A percentile compares a stretch with the other conserved stretches of the same genome.
Evolutionary conservation across 495 filamentous ascomycete species (phyloP).

Genomic region (Podospora pseudocomata): DNA sequence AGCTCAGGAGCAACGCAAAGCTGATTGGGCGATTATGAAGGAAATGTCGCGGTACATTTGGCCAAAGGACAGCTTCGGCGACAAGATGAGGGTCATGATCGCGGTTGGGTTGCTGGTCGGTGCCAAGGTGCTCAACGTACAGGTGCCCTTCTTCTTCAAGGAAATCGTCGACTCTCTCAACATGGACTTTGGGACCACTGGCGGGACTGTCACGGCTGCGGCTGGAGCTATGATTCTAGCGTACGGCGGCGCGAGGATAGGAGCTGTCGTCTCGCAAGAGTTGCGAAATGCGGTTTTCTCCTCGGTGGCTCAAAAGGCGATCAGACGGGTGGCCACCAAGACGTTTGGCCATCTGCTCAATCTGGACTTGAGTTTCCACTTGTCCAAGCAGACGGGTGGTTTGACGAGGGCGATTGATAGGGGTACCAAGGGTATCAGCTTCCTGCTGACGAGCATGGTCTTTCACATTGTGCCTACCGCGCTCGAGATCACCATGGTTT

Average conservation of each 20-base stretch:
- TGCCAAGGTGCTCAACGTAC: slow-evolving; percentile 93
- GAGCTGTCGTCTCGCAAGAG: slow-evolving; percentile 84
- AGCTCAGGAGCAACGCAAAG: slow-evolving; percentile 86
- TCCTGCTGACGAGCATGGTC: slow-evolving; percentile 94
- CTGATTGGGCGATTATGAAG: slow-evolving; percentile 97
- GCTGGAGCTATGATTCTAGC: slow-evolving; percentile 91
- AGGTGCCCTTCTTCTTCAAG: slow-evolving; percentile 98
- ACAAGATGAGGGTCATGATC: slow-evolving; percentile 77
- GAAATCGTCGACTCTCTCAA: slow-evolving; percentile 97
- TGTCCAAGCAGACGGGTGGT: slow-evolving; percentile 90
- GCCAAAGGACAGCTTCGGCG: slow-evolving; percentile 84
- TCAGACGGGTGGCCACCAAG: slow-evolving; percentile 82
- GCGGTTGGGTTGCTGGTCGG: slow-evolving; percentile 79
- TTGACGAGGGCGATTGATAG: slow-evolving; percentile 92
- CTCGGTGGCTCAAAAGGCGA: slow-evolving; percentile 94
- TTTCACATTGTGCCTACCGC: slow-evolving; percentile 95
- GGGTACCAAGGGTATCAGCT: slow-evolving; percentile 97
- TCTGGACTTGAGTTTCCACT: slow-evolving; percentile 89
- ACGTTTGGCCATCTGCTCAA: slow-evolving; percentile 88
- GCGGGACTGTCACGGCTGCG: slow-evolving; percentile 81
- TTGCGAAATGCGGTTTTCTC: slow-evolving; percentile 94
- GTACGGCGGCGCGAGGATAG: slow-evolving; percentile 83
- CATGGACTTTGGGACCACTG: slow-evolving; percentile 76
- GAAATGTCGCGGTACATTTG: slow-evolving; percentile 97
- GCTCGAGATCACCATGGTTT: slow-evolving; percentile 90